phyloP scores from a whole-genome alignment of 495 filamentous ascomycete genomes.

The Penicillium lividum region DNA sequence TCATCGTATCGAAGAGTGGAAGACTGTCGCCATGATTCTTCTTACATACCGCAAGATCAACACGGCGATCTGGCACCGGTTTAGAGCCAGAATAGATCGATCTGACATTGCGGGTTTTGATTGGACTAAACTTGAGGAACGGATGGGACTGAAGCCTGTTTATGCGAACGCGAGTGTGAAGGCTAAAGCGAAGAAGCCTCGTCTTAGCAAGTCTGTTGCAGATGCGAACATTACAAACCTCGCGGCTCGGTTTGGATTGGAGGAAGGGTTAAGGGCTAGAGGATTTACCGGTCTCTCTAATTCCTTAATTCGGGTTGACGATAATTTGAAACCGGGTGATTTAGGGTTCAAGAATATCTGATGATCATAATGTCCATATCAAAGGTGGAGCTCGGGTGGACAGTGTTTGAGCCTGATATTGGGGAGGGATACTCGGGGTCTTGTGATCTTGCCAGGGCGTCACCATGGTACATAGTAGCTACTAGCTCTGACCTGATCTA shows the following conservation, averaged over 20 bases:
- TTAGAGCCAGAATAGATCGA: constrained; percentile 15
- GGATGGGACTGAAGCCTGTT: background rate
- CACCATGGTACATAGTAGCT: background rate
- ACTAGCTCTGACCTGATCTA: background rate
- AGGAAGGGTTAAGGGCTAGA: background rate
- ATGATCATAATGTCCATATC: background rate
- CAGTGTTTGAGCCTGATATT: background rate
- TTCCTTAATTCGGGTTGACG: background rate
- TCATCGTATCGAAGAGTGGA: constrained; percentile 26
- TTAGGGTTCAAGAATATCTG: background rate
- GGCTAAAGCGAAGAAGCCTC: background rate
- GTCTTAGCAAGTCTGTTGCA: background rate
- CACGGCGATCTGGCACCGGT: constrained; percentile 22
- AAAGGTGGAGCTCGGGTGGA: background rate
- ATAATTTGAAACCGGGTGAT: background rate
- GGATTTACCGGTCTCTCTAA: background rate
- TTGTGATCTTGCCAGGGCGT: background rate
- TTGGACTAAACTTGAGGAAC: constrained; percentile 16
- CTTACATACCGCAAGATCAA: constrained; percentile 32
- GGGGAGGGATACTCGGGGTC: background rate
- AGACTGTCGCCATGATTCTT: constrained; percentile 33
- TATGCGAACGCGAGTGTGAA: background rate
- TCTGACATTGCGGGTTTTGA: constrained; percentile 26
- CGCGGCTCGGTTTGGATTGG: background rate
- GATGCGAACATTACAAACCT: background rate